These are phyloP conservation scores for Hamigera avellanea DNA, from an alignment of 495 filamentous ascomycete species.

Conservation along the genomic window DNA sequence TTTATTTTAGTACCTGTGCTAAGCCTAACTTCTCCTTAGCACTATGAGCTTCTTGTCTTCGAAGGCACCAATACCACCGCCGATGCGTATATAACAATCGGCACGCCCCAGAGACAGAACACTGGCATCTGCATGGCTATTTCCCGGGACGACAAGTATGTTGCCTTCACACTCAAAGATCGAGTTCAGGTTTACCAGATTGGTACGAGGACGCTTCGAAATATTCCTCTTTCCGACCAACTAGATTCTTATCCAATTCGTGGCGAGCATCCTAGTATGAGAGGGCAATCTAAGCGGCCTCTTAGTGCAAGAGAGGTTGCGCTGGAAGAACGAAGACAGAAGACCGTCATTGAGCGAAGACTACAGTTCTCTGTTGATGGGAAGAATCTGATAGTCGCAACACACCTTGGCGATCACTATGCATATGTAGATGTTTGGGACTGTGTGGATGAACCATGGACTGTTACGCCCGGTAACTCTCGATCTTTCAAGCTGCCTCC, in stretches of 20 bases:
- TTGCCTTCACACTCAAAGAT: conserved; percentile 14
- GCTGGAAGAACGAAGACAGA: conserved; percentile 1
- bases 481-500: conserved; percentile 12
- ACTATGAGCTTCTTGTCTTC: conserved; percentile 15
- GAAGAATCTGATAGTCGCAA: conserved; percentile 12
- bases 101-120: conserved; percentile 5
- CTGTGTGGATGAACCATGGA: conserved; percentile 11
- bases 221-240: conserved; percentile 6
- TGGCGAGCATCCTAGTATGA: neutral
- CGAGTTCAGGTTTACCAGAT: conserved; percentile 14
- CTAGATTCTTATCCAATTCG: conserved; percentile 2
- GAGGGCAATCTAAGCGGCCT: neutral
- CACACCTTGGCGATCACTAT: conserved; percentile 9
- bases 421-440: conserved; percentile 16
- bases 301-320: neutral
- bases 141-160: conserved; percentile 16
- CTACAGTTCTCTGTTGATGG: conserved; percentile 14
- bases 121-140: conserved; percentile 12
- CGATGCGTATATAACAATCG: conserved; percentile 9
- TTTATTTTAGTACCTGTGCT: neutral
- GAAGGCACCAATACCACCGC: conserved; percentile 4
- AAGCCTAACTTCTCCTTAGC: conserved; percentile 6
- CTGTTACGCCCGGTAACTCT: conserved; percentile 6
- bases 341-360: conserved; percentile 8
- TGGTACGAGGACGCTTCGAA: conserved; percentile 4